Conservation (phyloP, 768 basidiomycete genomes). For the Strobilomyces confusus region DNA sequence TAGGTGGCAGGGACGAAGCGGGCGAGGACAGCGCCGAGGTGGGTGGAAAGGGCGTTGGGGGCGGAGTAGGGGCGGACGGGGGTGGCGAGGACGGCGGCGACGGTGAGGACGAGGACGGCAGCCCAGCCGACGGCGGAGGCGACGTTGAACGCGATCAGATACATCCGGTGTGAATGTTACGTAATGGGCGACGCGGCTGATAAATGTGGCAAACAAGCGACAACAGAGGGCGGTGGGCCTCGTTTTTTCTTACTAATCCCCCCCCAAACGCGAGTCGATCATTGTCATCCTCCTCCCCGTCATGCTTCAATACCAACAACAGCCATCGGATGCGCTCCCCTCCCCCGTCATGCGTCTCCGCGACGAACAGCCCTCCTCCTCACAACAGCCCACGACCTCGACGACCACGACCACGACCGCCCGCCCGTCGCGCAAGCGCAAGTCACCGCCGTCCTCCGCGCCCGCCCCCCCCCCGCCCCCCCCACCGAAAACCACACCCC, state of each 20-base stretch:
- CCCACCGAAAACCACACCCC: too few species aligned
- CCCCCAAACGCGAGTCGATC: constrained; percentile 30
- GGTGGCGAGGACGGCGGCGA: constrained; percentile 38
- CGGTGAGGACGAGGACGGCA: constrained; percentile 56
- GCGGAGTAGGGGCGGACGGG: constrained; percentile 27
- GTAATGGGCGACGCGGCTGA: constrained; percentile 10
- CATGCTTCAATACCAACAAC: constrained; percentile 31
- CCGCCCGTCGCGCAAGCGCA: constrained; percentile 56
- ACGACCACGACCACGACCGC: constrained; percentile 6
- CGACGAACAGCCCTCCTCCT: constrained; percentile 41
- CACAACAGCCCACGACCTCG: constrained; percentile 3
- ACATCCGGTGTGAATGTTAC: constrained; percentile 30
- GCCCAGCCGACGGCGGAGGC: constrained; percentile 73
- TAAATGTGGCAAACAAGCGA: not conserved
- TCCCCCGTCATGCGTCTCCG: constrained; percentile 52
- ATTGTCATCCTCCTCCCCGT: constrained; percentile 18
- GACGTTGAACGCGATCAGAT: constrained; percentile 77
- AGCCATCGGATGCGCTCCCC: constrained; percentile 13
- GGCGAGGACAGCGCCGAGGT: constrained; percentile 30
- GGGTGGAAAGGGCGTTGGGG: constrained; percentile 36
- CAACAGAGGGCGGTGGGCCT: constrained; percentile 15
- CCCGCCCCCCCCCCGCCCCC: constrained; percentile 15
- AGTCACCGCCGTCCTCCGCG: constrained; percentile 50
- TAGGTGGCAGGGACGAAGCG: constrained; percentile 41
- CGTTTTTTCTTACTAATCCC: constrained; percentile 36